Evolutionary conservation across 1,284 basidiomycete genomes (phyloP), one percentile per base, ranked within the genome.

Genomic region (Apiotrichum akiyoshidainum): DNA sequence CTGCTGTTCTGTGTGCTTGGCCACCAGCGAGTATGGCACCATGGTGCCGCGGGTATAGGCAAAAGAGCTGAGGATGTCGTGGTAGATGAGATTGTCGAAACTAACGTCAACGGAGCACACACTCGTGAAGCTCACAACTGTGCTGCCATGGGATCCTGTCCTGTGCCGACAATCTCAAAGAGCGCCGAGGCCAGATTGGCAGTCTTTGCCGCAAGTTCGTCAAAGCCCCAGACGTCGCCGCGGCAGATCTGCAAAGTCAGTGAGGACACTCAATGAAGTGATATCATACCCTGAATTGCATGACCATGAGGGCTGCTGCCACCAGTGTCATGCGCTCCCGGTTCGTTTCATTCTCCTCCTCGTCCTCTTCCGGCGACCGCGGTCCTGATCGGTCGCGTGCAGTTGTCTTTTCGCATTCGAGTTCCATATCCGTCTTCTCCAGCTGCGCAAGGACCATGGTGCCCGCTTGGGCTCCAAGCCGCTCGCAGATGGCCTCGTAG

Each of bases 191-290:
- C 50, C 6, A 58, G 19, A 16, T 22, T 12, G 21, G 19, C 22
- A 0, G 46, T 41, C 11, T 39, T n/a, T 10, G 7, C 31, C 16
- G 69, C 61, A 7, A 67, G 47, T 21, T 50, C 57, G n/a, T 58
- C 63, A 46, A 68, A 72, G 11, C 69, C 71, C 66, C 69, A 72
- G 7, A 73, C 68, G 48, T 73, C 71, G 2, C 71, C 71, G 8
- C 71, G 61, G 51, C 70, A 73, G 19, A 69, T 71, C 71, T 73
- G 42, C 4, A 17, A 46, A 59, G 46, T 19, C 2, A 13, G 26
- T 19, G 37, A 19, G 8, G 13, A 35, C 5, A 33, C 33, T 47
- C 34, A 10, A 35, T 42, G n/a, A n/a, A 10, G 35, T 42, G n/a
- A n/a, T 19, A 55, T 4, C 67, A 56, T 61, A 71, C 71, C 65